Evolutionary conservation across 352 stramenopile genomes (phyloP).

Genomic region (Globisporangium megalacanthum): DNA sequence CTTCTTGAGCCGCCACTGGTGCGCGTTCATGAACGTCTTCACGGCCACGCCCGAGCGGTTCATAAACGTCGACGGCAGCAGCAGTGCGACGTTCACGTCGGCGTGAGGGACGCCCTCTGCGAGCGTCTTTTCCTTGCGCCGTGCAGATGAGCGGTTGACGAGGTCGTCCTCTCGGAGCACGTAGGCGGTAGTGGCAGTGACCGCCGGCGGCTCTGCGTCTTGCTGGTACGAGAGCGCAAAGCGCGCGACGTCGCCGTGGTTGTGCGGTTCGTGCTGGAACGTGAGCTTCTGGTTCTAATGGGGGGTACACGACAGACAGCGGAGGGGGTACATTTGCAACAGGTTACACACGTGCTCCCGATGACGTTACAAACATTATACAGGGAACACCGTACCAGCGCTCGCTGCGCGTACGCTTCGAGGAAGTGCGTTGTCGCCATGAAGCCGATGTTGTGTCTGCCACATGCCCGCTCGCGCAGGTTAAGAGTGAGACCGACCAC

Average conservation of each 20-base stretch:
- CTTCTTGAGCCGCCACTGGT: conserved; percentile 82
- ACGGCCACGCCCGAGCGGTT: conserved; percentile 79
- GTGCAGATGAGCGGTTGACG: conserved; percentile 66
- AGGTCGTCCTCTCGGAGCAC: conserved; percentile 59
- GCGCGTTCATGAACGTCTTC: conserved; percentile 70
- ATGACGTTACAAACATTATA: too few species aligned
- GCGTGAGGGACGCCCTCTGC: conserved; percentile 68
- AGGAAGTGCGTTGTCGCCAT: conserved; percentile 63
- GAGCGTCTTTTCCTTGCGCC: conserved; percentile 69
- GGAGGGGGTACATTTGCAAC: not conserved
- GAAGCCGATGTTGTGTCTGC: conserved; percentile 79
- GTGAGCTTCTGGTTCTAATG: conserved; percentile 36
- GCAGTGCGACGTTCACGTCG: conserved; percentile 65
- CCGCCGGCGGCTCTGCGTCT: conserved; percentile 21
- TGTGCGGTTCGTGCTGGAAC: conserved; percentile 47
- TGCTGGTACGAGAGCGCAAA: conserved; percentile 66
- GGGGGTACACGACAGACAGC: not conserved
- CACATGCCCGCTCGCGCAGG: not conserved
- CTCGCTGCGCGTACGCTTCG: conserved; percentile 48
- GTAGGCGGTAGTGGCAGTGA: conserved; percentile 7
- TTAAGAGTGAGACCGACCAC: not conserved
- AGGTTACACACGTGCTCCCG: too few species aligned
- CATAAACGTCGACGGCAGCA: conserved; percentile 82
- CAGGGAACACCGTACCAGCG: conserved; percentile 39
- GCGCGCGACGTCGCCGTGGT: conserved; percentile 59